Evolutionary conservation across 805 yeast species (phyloP).

Genomic region (Kuraishia hungarica): DNA sequence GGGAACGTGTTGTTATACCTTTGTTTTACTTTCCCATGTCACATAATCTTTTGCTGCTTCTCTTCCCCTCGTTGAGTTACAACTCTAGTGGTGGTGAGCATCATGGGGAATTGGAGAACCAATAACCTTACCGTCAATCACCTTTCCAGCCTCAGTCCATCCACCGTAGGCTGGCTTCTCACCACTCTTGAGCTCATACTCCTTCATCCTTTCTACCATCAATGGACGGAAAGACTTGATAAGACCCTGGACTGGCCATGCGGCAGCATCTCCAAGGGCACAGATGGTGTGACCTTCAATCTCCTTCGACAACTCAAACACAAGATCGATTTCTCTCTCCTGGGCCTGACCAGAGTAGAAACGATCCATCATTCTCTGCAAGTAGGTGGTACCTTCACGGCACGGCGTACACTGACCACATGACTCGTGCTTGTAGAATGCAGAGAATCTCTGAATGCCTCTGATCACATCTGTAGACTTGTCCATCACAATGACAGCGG

Average conservation of each 20-base stretch:
- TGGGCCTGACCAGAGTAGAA: conserved; percentile 72
- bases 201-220: conserved; percentile 65
- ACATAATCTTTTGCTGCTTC: no score
- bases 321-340: conserved; percentile 76
- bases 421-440: conserved; percentile 85
- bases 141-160: conserved; percentile 56
- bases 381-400: conserved; percentile 89
- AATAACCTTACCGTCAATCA: conserved; percentile 54
- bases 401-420: conserved; percentile 96
- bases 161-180: conserved; percentile 59
- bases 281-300: conserved; percentile 90
- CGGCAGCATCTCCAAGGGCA: conserved; percentile 89
- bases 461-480: conserved; percentile 77
- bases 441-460: conserved; percentile 78
- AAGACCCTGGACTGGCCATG: conserved; percentile 90
- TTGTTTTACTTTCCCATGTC: neutral
- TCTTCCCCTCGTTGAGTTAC: neutral
- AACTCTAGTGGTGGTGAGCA: conserved; percentile 18
- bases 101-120: conserved; percentile 48
- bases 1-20: neutral
- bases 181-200: conserved; percentile 43
- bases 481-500: conserved; percentile 89
- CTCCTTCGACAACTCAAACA: conserved; percentile 76
- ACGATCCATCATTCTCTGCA: conserved; percentile 77
- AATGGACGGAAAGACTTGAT: conserved; percentile 79